phyloP scores from a whole-genome alignment of 805 yeast species.

The Teunomyces aglyptinius region DNA sequence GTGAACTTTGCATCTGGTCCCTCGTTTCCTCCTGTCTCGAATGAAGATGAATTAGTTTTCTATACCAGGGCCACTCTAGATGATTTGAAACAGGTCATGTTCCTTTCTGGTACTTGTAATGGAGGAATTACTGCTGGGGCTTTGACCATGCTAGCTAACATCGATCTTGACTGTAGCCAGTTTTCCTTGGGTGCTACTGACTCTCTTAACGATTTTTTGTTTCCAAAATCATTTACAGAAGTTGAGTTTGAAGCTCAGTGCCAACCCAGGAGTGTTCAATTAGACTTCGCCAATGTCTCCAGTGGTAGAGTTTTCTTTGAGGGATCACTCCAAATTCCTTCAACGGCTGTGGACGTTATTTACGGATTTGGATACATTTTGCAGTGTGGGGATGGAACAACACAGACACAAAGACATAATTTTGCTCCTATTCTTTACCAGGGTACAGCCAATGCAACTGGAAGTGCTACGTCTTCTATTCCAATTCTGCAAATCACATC shows the following conservation, averaged over 20 bases:
- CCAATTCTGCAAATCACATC: neutral
- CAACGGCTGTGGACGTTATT: conserved; percentile 2
- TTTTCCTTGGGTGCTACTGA: conserved; percentile 10
- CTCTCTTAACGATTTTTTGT: conserved; percentile 13
- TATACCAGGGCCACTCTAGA: conserved; percentile 16
- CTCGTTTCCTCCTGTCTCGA: conserved; percentile 7
- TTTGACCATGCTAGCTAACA: conserved; percentile 11
- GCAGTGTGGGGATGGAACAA: conserved; percentile 12
- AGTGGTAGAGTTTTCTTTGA: conserved; percentile 14
- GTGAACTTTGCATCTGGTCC: conserved; percentile 14
- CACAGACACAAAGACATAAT: neutral
- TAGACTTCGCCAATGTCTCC: conserved; percentile 8
- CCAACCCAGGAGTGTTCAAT: conserved; percentile 4
- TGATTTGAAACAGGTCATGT: conserved; percentile 11
- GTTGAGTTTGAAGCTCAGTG: conserved; percentile 1
- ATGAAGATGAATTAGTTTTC: conserved; percentile 8
- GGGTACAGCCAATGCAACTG: neutral
- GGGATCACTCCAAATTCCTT: conserved; percentile 11
- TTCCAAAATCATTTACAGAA: conserved; percentile 11
- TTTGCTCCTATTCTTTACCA: neutral
- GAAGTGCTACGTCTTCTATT: neutral
- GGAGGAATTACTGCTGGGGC: conserved; percentile 13
- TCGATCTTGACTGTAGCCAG: conserved; percentile 12
- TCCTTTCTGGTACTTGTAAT: conserved; percentile 14
- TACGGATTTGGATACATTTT: conserved; percentile 10